These are phyloP conservation scores for Paramecium caudatum DNA, from an alignment of 73 alveolate genomes.

Conservation along the genomic window DNA sequence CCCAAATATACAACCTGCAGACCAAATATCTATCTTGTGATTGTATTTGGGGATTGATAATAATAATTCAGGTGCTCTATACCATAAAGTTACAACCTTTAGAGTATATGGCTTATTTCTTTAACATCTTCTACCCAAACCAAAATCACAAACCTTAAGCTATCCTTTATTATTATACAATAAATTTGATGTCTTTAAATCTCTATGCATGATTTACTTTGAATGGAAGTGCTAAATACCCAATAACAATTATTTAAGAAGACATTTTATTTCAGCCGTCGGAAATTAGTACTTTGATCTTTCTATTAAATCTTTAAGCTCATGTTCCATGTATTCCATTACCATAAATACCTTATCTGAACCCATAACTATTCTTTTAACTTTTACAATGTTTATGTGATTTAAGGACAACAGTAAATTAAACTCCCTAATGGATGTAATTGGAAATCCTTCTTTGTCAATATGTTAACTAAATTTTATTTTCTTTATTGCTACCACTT, in stretches of 20 bases:
- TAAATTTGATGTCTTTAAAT: slow-evolving; percentile 88
- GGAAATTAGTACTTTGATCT: slow-evolving; percentile 61
- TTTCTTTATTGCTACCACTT: slow-evolving; percentile 90
- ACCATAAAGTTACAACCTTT: slow-evolving; percentile 95
- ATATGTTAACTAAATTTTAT: slow-evolving; percentile 84
- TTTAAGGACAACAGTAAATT: slow-evolving; percentile 88
- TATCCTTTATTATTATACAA: slow-evolving; percentile 82
- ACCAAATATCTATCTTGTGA: slow-evolving; percentile 80
- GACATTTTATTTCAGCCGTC: slow-evolving; percentile 71
- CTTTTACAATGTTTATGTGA: slow-evolving; percentile 93
- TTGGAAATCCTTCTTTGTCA: slow-evolving; percentile 98
- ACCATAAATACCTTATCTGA: slow-evolving; percentile 92
- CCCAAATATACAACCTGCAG: slow-evolving; percentile 80
- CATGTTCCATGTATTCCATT: slow-evolving; percentile 97
- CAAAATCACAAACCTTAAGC: slow-evolving; percentile 93
- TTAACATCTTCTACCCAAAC: slow-evolving; percentile 78
- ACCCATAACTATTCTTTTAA: slow-evolving; percentile 85
- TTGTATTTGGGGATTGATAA: slow-evolving; percentile 89
- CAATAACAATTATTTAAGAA: slow-evolving; percentile 69
- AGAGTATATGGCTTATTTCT: slow-evolving; percentile 80
- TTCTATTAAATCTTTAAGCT: slow-evolving; percentile 87
- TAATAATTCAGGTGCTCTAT: slow-evolving; percentile 96
- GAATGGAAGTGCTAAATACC: slow-evolving; percentile 86
- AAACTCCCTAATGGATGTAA: slow-evolving; percentile 97
- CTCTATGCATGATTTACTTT: slow-evolving; percentile 87